Evolutionary conservation across 768 basidiomycete species (phyloP).

Genomic region (Favolaschia claudopus): DNA sequence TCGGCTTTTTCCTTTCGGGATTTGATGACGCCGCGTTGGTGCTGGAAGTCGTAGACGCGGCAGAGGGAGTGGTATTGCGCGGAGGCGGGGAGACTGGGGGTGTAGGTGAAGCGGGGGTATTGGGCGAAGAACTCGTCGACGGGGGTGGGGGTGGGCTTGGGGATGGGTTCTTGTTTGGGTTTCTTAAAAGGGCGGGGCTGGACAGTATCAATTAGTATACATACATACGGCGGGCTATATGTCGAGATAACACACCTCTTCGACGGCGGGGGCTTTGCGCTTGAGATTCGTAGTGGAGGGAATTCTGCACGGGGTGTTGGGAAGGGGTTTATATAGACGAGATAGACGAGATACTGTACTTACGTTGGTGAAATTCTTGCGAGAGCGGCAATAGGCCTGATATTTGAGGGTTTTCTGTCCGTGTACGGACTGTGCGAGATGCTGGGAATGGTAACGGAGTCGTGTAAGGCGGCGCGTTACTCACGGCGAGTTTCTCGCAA

Average conservation of each 20-base stretch:
- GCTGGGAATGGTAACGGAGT: too few species aligned
- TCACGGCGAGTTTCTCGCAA: too few species aligned
- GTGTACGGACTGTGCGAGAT: too few species aligned
- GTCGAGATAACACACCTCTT: not conserved
- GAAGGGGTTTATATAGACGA: too few species aligned
- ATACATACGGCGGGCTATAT: too few species aligned
- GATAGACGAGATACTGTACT: not conserved
- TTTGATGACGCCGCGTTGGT: not conserved
- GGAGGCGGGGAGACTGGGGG: slow-evolving; percentile 26
- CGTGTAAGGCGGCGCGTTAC: too few species aligned
- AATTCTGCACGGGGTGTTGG: too few species aligned
- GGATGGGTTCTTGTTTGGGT: too few species aligned
- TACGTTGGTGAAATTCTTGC: too few species aligned
- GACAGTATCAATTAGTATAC: not conserved
- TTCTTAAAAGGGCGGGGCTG: not conserved
- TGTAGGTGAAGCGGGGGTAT: slow-evolving; percentile 32
- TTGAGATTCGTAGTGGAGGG: not conserved
- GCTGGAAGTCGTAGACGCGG: slow-evolving; percentile 1
- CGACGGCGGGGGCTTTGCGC: not conserved
- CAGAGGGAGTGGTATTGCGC: slow-evolving; percentile 38
- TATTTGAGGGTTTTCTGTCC: too few species aligned
- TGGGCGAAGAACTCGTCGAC: slow-evolving; percentile 30
- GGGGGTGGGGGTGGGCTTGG: too few species aligned
- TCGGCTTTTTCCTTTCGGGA: not conserved
- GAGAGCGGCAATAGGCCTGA: too few species aligned